Evolutionary conservation across 2,329 filamentous ascomycete species (phyloP), one percentile per base, ranked within the genome.

Genomic region (Lomentospora prolificans): DNA sequence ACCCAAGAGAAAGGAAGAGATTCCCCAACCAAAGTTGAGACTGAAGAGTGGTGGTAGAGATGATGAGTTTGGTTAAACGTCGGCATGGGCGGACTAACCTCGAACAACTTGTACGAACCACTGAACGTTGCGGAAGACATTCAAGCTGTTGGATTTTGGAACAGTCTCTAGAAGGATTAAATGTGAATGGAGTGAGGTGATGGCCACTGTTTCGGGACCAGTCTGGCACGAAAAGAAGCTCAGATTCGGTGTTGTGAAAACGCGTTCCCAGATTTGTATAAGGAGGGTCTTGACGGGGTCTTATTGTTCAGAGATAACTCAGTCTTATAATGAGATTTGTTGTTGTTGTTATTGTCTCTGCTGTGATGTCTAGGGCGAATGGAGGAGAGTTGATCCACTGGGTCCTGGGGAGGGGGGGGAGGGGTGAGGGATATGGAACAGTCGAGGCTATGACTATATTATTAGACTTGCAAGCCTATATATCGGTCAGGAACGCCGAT

Each of bases 81-180:
- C 17, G 19, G 24, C 33, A 44, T 46, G 52, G 58, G 27, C 61
- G 60, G 68, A 78, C 79, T 79, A 67, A 82, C 78, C 73, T 82
- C 77, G 67, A 77, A 81, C 68, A 79, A 72, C 72, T 79, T 80
- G 69, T 80, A 81, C 61, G 75, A 76, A 28, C 50, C 28, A 64
- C 76, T 75, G 66, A 79, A 78, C 72, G 79, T 81, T 66, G 71
- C 69, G 67, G 74, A 66, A 76, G 79, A 82, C 79, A 82, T 82
- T 68, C 69, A 80, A 78, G 70, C 72, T 72, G 70, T 70, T 64
- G 65, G 64, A 60, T 63, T 66, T 61, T 64, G 64, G 63, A 65
- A 58, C 33, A 41, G 31, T 41, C 31, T 33, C 27, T 64, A 64
- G 63, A 25, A 41, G 54, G 33, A 9, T 39, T 52, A 41, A 28